Evolutionary conservation across 352 stramenopile species (phyloP), one percentile per base, ranked within the genome.

Genomic region (Aphanomyces astaci): DNA sequence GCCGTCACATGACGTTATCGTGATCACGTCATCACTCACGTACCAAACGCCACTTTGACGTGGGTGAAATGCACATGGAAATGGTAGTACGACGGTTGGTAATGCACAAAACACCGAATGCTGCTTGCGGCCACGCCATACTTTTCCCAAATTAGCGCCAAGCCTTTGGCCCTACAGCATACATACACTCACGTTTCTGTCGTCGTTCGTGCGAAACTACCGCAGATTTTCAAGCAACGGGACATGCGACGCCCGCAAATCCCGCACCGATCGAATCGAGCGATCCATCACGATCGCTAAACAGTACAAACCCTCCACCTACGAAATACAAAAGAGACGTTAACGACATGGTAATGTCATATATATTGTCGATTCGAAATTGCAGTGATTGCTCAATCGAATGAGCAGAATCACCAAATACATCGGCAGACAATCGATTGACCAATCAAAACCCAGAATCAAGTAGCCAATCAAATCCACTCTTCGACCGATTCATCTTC

Each of bases 1-100:
- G 55, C 32, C 10, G 4, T 49, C 33, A 17, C 11, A 31, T 25
- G 10, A 30, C n/a, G 2, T 31, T 55, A 25, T 22, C 48, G n/a
- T 10, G 15, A n/a, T 25, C 15, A 22, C 2, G 30, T 22, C 17
- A 32, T 27, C 28, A 45, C 55, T 15, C 24, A 66, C 63, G 32
- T 51, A 89, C 86, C 86, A 62, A 88, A 75, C 11, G 75, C 81
- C 73, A 94, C 85, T 69, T 92, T 92, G 45, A 94, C 76, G 68
- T 95, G 87, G 28, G 81, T 88, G 53, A 95, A 94, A 56, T 95
- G 87, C 17, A 95, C 82, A 63, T 95, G 87, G 55, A 95, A 78
- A 68, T 95, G 87, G 64, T 95, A 95, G 70, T 95, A 95, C 52
- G 87, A 92, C 30, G 87, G 87, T 76, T 92, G 87, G 56, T 95